phyloP scores from a whole-genome alignment of 1,284 basidiomycete species.

The Coriolopsis trogii region DNA sequence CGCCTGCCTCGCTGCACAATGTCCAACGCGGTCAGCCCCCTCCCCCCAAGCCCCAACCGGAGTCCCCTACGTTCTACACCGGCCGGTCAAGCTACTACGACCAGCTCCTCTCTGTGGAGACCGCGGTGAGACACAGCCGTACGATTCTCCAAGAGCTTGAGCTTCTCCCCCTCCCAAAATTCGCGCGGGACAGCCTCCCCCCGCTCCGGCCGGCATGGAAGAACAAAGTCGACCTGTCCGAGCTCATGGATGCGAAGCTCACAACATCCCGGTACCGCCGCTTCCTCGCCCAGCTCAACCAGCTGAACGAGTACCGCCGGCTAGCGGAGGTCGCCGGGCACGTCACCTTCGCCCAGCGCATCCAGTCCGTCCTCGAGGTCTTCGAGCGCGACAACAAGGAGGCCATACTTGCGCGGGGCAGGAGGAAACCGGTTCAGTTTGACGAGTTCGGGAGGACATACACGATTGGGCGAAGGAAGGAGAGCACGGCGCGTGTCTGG shows the following conservation, averaged over 20 bases:
- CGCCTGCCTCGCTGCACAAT: constrained; percentile 34
- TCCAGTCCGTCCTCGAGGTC: constrained; percentile 57
- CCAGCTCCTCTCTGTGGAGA: constrained; percentile 69
- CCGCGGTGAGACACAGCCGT: constrained; percentile 62
- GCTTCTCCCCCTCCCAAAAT: constrained; percentile 78
- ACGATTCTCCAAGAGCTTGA: constrained; percentile 65
- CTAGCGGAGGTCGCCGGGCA: constrained; percentile 71
- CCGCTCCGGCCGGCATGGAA: constrained; percentile 72
- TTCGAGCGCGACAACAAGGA: constrained; percentile 70
- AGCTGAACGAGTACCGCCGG: constrained; percentile 72
- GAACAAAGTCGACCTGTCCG: constrained; percentile 58
- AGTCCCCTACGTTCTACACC: constrained; percentile 86
- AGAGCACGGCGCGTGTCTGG: constrained; percentile 90
- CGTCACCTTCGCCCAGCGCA: constrained; percentile 54
- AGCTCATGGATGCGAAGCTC: constrained; percentile 62
- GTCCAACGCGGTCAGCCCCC: constrained; percentile 29
- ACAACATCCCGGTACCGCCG: constrained; percentile 76
- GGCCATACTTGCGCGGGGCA: constrained; percentile 53
- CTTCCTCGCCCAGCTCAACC: constrained; percentile 65
- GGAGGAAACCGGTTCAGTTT: constrained; percentile 58
- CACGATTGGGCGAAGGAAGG: constrained; percentile 84
- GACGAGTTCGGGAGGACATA: constrained; percentile 83
- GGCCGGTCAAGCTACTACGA: constrained; percentile 81
- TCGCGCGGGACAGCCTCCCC: constrained; percentile 64
- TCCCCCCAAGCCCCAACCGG: constrained; percentile 38